Percentiles rank a stretch among this genome's conserved stretches.
These are phyloP conservation scores for Jackrogersella minutella DNA, from an alignment of 495 filamentous ascomycete genomes.

Conservation along the genomic window DNA sequence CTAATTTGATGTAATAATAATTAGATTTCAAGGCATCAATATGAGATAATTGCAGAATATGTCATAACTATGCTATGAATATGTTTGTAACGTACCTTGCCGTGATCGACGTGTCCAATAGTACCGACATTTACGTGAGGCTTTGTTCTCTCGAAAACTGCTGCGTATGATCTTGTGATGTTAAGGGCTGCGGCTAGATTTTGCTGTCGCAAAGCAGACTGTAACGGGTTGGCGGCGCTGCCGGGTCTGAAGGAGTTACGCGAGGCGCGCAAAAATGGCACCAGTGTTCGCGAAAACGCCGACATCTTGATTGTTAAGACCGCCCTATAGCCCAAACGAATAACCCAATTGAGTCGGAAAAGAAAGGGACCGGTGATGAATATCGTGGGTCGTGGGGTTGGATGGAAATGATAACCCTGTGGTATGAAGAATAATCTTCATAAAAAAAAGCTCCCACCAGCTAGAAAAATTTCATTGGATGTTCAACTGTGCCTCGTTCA, in stretches of 20 bases:
- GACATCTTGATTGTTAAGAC: constrained; percentile 65
- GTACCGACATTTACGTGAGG: constrained; percentile 99
- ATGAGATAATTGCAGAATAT: too few species aligned
- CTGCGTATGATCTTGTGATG: constrained; percentile 74
- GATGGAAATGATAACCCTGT: neutral
- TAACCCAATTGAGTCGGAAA: constrained; percentile 44
- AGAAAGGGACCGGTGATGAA: constrained; percentile 26
- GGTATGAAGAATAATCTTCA: constrained; percentile 15
- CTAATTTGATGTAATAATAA: constrained; percentile 59
- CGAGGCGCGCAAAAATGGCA: constrained; percentile 74
- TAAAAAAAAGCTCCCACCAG: constrained; percentile 33
- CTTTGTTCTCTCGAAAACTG: constrained; percentile 86
- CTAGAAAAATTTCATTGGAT: constrained; percentile 46
- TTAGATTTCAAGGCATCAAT: constrained; percentile 31
- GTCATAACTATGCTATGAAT: neutral
- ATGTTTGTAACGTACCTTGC: constrained; percentile 72
- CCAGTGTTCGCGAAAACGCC: constrained; percentile 68
- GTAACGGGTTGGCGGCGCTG: constrained; percentile 69
- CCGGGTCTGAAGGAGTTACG: constrained; percentile 68
- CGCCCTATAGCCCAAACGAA: constrained; percentile 37
- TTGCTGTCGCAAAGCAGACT: constrained; percentile 66
- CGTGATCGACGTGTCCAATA: constrained; percentile 99
- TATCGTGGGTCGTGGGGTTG: neutral
- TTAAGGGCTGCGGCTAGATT: constrained; percentile 72
- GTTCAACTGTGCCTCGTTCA: constrained; percentile 2